A percentile compares a stretch with the other conserved stretches of the same genome.
phyloP scores from a whole-genome alignment of 306 rosid species.

The Crataegus laevigata region DNA sequence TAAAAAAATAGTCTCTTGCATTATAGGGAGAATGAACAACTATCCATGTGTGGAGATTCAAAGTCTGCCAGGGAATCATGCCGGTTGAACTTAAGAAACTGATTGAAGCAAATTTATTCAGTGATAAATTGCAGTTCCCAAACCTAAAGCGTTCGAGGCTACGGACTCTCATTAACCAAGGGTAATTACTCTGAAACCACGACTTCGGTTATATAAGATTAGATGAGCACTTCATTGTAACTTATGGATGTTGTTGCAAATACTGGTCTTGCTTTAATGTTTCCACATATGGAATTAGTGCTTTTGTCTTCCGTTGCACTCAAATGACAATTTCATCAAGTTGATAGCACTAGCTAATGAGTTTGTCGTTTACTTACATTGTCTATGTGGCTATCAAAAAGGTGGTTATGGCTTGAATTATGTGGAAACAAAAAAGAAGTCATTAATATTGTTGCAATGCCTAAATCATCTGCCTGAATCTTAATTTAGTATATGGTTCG shows the following conservation, averaged over 20 bases:
- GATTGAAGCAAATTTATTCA: slow-evolving; percentile 89
- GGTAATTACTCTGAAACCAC: slow-evolving; percentile 31
- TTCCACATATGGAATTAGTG: not conserved
- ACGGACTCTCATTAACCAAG: slow-evolving; percentile 89
- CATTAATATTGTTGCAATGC: not conserved
- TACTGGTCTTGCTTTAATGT: not conserved
- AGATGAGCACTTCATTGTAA: slow-evolving; percentile 2
- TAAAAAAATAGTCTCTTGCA: slow-evolving; percentile 11
- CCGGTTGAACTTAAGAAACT: slow-evolving; percentile 95
- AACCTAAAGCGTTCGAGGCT: slow-evolving; percentile 81
- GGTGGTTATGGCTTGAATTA: not conserved
- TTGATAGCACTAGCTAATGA: not conserved
- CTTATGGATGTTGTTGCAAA: slow-evolving; percentile 6
- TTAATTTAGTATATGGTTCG: too few relatives aligned
- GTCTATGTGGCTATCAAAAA: not conserved
- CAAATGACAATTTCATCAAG: not conserved
- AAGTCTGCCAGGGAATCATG: slow-evolving; percentile 94
- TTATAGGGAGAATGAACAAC: slow-evolving; percentile 80
- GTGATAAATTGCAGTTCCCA: slow-evolving; percentile 95
- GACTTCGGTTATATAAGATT: not conserved
- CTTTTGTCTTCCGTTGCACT: not conserved
- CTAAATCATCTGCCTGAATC: not conserved
- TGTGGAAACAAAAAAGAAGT: not conserved
- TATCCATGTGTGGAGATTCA: slow-evolving; percentile 92
- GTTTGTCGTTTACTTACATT: not conserved